These are phyloP conservation scores for Cercospora zeae-maydis DNA, from an alignment of 2,329 filamentous ascomycete genomes.

Conservation along the genomic window DNA sequence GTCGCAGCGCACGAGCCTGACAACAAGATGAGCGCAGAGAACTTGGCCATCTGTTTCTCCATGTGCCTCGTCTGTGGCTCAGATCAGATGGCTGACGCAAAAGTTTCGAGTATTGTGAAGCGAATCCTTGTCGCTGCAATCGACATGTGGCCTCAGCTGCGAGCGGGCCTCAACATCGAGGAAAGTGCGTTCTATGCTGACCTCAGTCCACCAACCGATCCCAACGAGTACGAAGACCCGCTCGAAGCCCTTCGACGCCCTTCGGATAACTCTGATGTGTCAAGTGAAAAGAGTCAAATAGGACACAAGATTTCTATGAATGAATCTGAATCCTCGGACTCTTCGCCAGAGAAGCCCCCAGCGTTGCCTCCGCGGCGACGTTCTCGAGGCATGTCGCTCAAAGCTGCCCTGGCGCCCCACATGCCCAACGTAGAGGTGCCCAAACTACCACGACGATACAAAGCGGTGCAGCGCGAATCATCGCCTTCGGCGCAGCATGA, in stretches of 20 bases:
- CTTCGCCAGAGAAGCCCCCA: conserved; percentile 27
- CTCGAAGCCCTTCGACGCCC: conserved; percentile 33
- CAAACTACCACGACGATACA: conserved; percentile 37
- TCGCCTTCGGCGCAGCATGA: conserved; percentile 10
- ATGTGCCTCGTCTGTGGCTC: conserved; percentile 52
- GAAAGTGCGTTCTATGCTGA: conserved; percentile 39
- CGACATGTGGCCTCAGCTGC: conserved; percentile 44
- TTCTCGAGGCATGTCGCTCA: conserved; percentile 22
- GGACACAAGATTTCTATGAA: conserved; percentile 44
- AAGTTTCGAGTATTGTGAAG: conserved; percentile 51
- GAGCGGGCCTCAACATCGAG: conserved; percentile 42
- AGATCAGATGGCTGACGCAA: conserved; percentile 54
- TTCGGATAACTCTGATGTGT: conserved; percentile 21
- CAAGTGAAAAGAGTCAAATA: conserved; percentile 29
- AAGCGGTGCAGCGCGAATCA: conserved; percentile 41
- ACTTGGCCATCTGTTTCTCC: conserved; percentile 54
- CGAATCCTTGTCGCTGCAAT: conserved; percentile 50
- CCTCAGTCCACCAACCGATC: conserved; percentile 40
- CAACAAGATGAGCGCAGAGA: conserved; percentile 56
- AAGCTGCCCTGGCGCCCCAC: conserved; percentile 20
- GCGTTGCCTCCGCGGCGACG: conserved; percentile 40
- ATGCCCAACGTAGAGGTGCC: conserved; percentile 21
- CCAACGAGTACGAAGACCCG: conserved; percentile 49
- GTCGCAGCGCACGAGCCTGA: conserved; percentile 45
- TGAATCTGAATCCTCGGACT: conserved; percentile 38